Percentiles rank a stretch among this genome's conserved stretches.
These are phyloP conservation scores for Penicillium fuscoglaucum DNA, from an alignment of 2,329 filamentous ascomycete species.

Conservation along the genomic window DNA sequence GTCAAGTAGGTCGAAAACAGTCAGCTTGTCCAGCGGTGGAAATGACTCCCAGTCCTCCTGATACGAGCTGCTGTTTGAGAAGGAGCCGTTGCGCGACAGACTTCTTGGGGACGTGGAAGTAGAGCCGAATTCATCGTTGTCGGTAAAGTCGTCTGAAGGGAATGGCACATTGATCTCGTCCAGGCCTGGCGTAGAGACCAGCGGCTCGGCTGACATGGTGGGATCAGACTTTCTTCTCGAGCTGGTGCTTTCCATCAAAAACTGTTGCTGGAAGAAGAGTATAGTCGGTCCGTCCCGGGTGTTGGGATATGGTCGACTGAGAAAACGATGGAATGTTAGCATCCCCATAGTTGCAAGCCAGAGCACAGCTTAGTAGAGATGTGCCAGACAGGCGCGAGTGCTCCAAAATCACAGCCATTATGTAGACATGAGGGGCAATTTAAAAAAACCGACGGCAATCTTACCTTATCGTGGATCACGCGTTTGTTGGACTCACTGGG, in stretches of 20 bases:
- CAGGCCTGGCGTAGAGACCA: conserved; percentile 26
- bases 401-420: neutral
- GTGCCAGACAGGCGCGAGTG: neutral
- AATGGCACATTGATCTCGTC: conserved; percentile 30
- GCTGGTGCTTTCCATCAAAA: conserved; percentile 35
- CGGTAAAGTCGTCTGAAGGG: conserved; percentile 30
- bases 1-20: conserved; percentile 89
- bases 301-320: conserved; percentile 39
- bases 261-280: conserved; percentile 40
- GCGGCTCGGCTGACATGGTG: conserved; percentile 24
- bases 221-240: conserved; percentile 26
- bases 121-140: conserved; percentile 33
- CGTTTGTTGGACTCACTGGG: conserved; percentile 9
- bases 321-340: conserved; percentile 41
- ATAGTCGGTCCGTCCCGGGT: conserved; percentile 38
- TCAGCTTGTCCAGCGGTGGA: conserved; percentile 84
- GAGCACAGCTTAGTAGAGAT: neutral
- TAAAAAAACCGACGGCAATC: neutral
- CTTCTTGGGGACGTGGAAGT: conserved; percentile 34
- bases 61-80: conserved; percentile 80
- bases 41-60: conserved; percentile 86
- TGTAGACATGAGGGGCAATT: neutral
- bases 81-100: conserved; percentile 74
- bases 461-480: conserved; percentile 13
- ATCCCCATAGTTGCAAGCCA: conserved; percentile 32